phyloP scores from a whole-genome alignment of 2,329 filamentous ascomycete species.

The Paraconiothyrium brasiliense region DNA sequence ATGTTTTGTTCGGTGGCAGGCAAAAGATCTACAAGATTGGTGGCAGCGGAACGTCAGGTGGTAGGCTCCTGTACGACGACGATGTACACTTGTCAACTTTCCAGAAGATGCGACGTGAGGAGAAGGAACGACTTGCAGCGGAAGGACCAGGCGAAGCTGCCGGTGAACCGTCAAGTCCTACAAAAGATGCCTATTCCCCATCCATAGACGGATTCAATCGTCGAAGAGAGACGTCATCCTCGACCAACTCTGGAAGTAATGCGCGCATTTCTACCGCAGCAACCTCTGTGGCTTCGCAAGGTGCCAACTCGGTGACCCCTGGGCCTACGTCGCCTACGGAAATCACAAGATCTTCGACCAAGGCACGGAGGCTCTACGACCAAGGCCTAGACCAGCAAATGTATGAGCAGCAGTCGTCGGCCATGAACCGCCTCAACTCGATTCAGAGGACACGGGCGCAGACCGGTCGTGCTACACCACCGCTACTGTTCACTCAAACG shows the following conservation, averaged over 20 bases:
- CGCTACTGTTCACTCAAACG: constrained; percentile 52
- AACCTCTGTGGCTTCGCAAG: constrained; percentile 85
- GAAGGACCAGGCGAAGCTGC: constrained; percentile 50
- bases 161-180: constrained; percentile 59
- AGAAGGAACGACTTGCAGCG: constrained; percentile 54
- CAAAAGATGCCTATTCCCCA: constrained; percentile 59
- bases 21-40: constrained; percentile 95
- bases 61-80: constrained; percentile 75
- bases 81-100: constrained; percentile 86
- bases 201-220: constrained; percentile 72
- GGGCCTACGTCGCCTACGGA: constrained; percentile 45
- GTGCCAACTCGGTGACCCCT: constrained; percentile 47
- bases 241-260: constrained; percentile 77
- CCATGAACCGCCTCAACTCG: constrained; percentile 81
- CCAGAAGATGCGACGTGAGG: constrained; percentile 73
- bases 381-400: constrained; percentile 81
- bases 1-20: constrained; percentile 90
- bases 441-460: constrained; percentile 67
- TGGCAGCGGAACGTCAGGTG: constrained; percentile 54
- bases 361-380: constrained; percentile 81
- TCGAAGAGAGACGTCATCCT: constrained; percentile 84
- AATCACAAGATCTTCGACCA: constrained; percentile 72
- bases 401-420: constrained; percentile 80
- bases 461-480: constrained; percentile 62
- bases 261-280: constrained; percentile 82